These are phyloP conservation scores for Mycena pura DNA, from an alignment of 768 basidiomycete species.

Conservation along the genomic window DNA sequence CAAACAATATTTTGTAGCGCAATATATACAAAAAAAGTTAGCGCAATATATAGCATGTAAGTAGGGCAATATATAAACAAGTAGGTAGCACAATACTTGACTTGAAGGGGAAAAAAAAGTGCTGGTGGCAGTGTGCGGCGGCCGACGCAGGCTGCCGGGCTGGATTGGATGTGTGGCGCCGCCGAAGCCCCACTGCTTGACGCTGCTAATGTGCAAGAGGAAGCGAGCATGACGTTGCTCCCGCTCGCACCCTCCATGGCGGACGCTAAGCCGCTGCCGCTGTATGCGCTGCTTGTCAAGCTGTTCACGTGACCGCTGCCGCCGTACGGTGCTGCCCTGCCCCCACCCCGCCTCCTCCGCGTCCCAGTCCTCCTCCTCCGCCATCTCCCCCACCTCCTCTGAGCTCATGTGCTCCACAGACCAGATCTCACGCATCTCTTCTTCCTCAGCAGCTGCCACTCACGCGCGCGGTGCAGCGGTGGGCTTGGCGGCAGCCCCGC, in stretches of 20 bases:
- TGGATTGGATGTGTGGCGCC: no score
- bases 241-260: background rate
- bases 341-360: slow-evolving; percentile 22
- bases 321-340: background rate
- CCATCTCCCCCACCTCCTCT: slow-evolving; percentile 25
- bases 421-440: slow-evolving; percentile 48
- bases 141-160: no score
- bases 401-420: slow-evolving; percentile 10
- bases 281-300: no score
- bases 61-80: no score
- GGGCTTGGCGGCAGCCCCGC: slow-evolving; percentile 66
- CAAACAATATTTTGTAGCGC: no score
- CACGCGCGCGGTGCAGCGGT: slow-evolving; percentile 64
- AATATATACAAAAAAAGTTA: no score
- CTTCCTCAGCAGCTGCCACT: slow-evolving; percentile 72
- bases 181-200: slow-evolving; percentile 56
- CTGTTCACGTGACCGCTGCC: no score
- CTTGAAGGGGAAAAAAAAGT: no score
- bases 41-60: no score
- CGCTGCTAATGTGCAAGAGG: slow-evolving; percentile 62
- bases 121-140: no score
- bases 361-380: slow-evolving; percentile 43
- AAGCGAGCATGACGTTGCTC: slow-evolving; percentile 31
- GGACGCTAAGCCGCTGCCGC: slow-evolving; percentile 39
- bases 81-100: no score